Evolutionary conservation across 2,329 filamentous ascomycete genomes (phyloP), one percentile per base, ranked within the genome.

Genomic region (Sclerotinia glacialis): DNA sequence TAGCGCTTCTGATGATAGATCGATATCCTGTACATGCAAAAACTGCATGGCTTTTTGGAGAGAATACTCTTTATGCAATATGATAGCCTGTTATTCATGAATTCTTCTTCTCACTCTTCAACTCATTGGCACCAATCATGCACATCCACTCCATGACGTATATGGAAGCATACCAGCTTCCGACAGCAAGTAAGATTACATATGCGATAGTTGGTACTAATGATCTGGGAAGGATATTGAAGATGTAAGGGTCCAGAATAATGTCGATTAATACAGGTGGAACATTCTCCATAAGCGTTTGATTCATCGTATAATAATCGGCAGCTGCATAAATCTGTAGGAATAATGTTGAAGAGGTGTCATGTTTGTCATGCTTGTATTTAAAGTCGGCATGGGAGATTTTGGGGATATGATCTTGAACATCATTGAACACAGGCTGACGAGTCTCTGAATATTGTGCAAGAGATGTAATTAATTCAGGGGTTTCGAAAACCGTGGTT

Each of bases 161-260:
- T 61, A 70, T 71, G 6, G 76, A 69, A 16, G 76, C 44, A 63
- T 69, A 71, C 72, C 73, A 76, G 54, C 74, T 72, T n/a, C 72
- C 71, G 64, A 76, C 69, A 18, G 86, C 86, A 64, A 96, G 83
- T 3, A 85, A 71, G 5, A 83, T 73, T 64, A 96, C 82, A 77
- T 93, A 96, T 46, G 79, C 80, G 16, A 85, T 86, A 1, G 90
- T 94, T 26, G 91, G 88, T 28, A 90, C 74, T 21, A 98, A 80
- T 5, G 93, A 96, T 62, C 82, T 82, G 16, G 95, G 95, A 63
- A 98, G 82, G 21, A 93, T 75, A 79, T 96, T 95, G 74, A 89
- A 79, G 50, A 96, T 68, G 75, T 89, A 98, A 0, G 93, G 93
- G 77, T 98, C 95, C 31, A 99, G 85, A 73, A 97, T 90, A 77